A percentile compares a stretch with the other conserved stretches of the same genome.
Evolutionary conservation across 257 asterid species (phyloP).

Genomic region (Plantago elongata): DNA sequence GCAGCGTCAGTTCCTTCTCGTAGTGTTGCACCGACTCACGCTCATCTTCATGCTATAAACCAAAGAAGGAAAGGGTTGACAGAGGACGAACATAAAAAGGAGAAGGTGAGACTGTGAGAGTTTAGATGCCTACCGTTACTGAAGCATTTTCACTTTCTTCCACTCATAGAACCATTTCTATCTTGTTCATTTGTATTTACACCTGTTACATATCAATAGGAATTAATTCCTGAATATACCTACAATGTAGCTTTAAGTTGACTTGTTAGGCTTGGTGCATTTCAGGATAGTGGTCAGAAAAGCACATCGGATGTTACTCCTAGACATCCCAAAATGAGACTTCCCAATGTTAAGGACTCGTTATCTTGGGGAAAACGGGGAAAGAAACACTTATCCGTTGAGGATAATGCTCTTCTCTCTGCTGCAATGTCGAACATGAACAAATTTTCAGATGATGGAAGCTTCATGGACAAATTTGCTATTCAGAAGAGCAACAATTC

Average conservation of each 20-base stretch:
- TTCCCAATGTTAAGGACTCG: conserved; percentile 71
- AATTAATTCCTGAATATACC: background rate
- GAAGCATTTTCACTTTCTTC: conserved; percentile 2
- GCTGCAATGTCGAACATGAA: conserved; percentile 70
- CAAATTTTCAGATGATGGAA: conserved; percentile 71
- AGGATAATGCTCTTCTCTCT: conserved; percentile 63
- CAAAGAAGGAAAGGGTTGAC: conserved; percentile 49
- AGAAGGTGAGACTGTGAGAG: conserved; percentile 52
- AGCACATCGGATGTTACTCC: conserved; percentile 32
- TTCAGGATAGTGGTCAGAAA: conserved; percentile 27
- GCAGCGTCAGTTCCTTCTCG: conserved; percentile 86
- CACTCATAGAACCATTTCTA: too few species aligned
- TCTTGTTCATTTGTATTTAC: background rate
- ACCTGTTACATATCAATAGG: too few species aligned
- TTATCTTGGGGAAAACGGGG: conserved; percentile 75
- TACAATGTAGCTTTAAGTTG: background rate
- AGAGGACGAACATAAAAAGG: conserved; percentile 43
- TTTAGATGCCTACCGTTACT: background rate
- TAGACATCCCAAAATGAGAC: conserved; percentile 61
- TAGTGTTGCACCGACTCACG: conserved; percentile 70
- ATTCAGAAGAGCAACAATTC: conserved; percentile 32
- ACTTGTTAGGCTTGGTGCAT: conserved; percentile 15
- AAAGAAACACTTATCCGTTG: conserved; percentile 42
- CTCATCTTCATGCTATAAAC: conserved; percentile 85
- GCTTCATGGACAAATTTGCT: conserved; percentile 49